A percentile compares a stretch with the other conserved stretches of the same genome.
phyloP scores from a whole-genome alignment of 2,329 filamentous ascomycete species.

The Teratosphaeria zuluensis region DNA sequence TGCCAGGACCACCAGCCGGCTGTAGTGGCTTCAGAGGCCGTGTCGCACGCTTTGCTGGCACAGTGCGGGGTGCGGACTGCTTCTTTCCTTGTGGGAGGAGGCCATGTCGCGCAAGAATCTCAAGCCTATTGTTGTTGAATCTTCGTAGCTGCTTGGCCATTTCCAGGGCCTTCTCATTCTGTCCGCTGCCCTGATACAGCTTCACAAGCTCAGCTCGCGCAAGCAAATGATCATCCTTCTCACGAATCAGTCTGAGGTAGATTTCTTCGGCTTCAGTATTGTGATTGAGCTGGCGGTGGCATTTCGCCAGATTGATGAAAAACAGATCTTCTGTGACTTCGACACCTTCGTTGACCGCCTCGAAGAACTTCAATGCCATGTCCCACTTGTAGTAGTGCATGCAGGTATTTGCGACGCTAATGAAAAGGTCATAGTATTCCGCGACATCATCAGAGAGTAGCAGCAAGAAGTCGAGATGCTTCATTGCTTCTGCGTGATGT shows the following conservation, averaged over 20 bases:
- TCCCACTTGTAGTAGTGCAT: constrained; percentile 41
- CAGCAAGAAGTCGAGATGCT: constrained; percentile 48
- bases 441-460: constrained; percentile 42
- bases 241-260: constrained; percentile 64
- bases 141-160: constrained; percentile 66
- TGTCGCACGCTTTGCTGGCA: neutral
- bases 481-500: constrained; percentile 54
- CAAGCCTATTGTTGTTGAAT: constrained; percentile 32
- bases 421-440: constrained; percentile 70
- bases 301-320: constrained; percentile 51
- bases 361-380: constrained; percentile 51
- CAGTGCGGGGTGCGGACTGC: neutral
- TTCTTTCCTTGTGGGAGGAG: neutral
- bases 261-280: constrained; percentile 64
- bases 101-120: constrained; percentile 10
- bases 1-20: neutral
- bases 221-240: constrained; percentile 62
- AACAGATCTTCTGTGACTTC: constrained; percentile 41
- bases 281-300: constrained; percentile 38
- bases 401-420: constrained; percentile 56
- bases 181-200: constrained; percentile 53
- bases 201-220: constrained; percentile 72
- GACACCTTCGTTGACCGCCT: constrained; percentile 33
- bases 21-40: neutral
- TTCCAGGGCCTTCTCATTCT: constrained; percentile 63